Evolutionary conservation across 768 basidiomycete genomes (phyloP), one percentile per base, ranked within the genome.

Genomic region (Russula olivacea): DNA sequence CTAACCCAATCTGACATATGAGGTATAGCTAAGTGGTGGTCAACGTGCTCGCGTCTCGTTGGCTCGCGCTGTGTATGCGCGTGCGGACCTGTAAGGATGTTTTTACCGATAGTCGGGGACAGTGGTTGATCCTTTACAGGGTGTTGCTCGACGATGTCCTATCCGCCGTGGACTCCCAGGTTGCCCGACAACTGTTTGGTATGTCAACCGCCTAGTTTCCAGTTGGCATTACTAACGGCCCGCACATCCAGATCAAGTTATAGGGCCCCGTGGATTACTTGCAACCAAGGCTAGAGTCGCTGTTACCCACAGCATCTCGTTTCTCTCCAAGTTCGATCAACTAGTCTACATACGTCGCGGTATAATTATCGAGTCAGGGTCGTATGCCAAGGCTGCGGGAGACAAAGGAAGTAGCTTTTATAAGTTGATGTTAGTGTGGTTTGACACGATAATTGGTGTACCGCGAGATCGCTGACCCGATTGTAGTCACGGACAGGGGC

Each of bases 61-160:
- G 10, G 96, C 96, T 7, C 79, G 94, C 34, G 92, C 91, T 2
- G 89, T 96, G 0, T 98, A 98, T 73, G 86, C 93, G 3, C 82
- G 94, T 50, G 93, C 94, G 1, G 95, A 98, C 72, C 72, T 97
- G 83, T 93, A 68, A 69, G 84, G 73, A 6, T 17, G 30, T 43
- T 21, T 34, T 32, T 6, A 3, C 34, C 38, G 1, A 49, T 7
- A 38, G 32, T n/a, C 23, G 0, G 5, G 14, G 25, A 58, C 3
- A 50, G 61, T 8, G 34, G 55, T 48, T 56, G 32, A 30, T n/a
- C 15, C 21, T 5, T 43, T 3, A 14, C 61, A 88, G 87, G 36
- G 77, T 89, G 53, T 80, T 98, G 1, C 79, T 98, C 6, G 96
- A 98, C 68, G 95, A 98, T 65, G 93, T 93, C 47, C 80, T 98